Evolutionary conservation across 2,329 filamentous ascomycete genomes (phyloP).

Genomic region (Clonostachys rhizophaga): DNA sequence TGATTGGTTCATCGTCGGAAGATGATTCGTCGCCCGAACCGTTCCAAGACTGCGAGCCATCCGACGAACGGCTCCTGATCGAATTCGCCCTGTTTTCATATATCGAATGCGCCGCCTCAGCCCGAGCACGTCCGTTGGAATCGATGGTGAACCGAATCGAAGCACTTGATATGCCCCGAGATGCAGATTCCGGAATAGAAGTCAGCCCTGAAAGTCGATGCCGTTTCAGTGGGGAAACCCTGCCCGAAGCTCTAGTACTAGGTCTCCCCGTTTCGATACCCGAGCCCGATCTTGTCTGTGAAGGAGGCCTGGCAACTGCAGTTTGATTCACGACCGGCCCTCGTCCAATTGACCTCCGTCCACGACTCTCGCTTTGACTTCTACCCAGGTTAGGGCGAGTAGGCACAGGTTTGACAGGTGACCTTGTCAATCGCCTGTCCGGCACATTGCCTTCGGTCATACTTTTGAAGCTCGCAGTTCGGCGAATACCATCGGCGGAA

Average conservation of each 20-base stretch:
- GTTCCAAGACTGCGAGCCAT: constrained; percentile 11
- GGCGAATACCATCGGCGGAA: constrained; percentile 26
- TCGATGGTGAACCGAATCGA: constrained; percentile 62
- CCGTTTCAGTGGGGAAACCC: constrained; percentile 47
- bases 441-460: constrained; percentile 30
- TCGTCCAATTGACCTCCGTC: constrained; percentile 31
- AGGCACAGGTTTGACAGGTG: constrained; percentile 43
- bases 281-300: constrained; percentile 19
- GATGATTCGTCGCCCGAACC: constrained; percentile 38
- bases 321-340: constrained; percentile 42
- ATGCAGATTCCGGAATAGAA: constrained; percentile 51
- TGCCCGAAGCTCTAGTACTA: constrained; percentile 33
- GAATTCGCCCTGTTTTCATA: constrained; percentile 18
- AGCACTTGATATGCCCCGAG: constrained; percentile 39
- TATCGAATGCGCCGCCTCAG: constrained; percentile 41
- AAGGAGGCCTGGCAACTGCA: constrained; percentile 32
- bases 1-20: constrained; percentile 59
- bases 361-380: constrained; percentile 49
- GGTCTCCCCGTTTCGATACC: background rate
- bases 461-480: constrained; percentile 39
- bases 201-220: constrained; percentile 45
- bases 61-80: constrained; percentile 2
- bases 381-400: constrained; percentile 44
- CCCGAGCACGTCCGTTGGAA: constrained; percentile 52
- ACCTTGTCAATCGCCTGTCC: constrained; percentile 36